Conservation (phyloP, 352 stramenopile genomes). For the Globisporangium mamillatum region DNA sequence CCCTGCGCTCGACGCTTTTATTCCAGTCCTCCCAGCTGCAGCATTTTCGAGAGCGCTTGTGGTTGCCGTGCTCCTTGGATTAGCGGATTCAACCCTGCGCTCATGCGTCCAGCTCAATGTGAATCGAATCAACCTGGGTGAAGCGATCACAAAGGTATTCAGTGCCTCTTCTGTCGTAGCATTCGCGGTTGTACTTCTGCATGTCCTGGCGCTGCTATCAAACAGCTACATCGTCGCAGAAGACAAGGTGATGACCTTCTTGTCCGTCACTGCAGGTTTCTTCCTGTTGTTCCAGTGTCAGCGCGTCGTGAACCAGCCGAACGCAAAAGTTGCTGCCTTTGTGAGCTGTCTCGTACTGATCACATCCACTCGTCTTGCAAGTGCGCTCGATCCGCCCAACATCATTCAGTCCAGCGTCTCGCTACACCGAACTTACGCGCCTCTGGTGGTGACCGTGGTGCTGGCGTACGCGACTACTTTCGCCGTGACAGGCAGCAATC, state of each 20-base stretch:
- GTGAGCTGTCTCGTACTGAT: conserved; percentile 39
- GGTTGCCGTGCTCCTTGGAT: conserved; percentile 6
- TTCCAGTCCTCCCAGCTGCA: conserved; percentile 14
- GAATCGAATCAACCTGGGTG: background rate
- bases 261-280: conserved; percentile 50
- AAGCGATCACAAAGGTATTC: background rate
- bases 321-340: conserved; percentile 7
- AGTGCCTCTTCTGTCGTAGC: conserved; percentile 27
- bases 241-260: conserved; percentile 62
- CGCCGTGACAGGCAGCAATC: conserved; percentile 10
- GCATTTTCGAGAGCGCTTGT: conserved; percentile 13
- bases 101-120: background rate
- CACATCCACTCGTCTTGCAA: conserved; percentile 36
- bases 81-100: background rate
- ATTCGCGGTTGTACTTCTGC: conserved; percentile 49
- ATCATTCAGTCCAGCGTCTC: conserved; percentile 60
- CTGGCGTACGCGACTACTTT: conserved; percentile 21
- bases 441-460: conserved; percentile 22
- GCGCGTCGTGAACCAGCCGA: conserved; percentile 10
- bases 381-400: conserved; percentile 53
- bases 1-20: conserved; percentile 1
- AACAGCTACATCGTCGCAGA: conserved; percentile 89
- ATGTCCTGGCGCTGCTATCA: conserved; percentile 64
- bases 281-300: conserved; percentile 38
- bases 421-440: conserved; percentile 34